Base-by-base conservation (phyloP, 768 basidiomycete species). In the Suillus paluster region DNA sequence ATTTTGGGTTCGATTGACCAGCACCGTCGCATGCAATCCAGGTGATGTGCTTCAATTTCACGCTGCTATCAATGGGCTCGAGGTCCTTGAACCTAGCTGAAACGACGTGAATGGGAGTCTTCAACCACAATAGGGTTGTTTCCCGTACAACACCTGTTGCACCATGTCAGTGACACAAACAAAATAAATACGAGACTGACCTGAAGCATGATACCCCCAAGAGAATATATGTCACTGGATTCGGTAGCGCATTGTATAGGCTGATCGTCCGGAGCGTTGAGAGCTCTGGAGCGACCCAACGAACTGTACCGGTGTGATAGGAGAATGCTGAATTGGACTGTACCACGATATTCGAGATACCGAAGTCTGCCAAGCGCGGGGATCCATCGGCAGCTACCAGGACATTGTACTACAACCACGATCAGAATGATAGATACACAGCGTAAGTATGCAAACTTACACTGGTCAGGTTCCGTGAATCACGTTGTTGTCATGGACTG, bases 231-330 rank as follows among this genome's bases (percentile, higher is more conserved):
- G 65, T 85, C 83, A 53, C 74, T 80, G 46, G 67, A 52, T 3
- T 58, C 57, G 5, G 54, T 49, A 7, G 34, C 10, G 60, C 71
- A 67, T 19, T 61, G 57, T 10, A 34, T 9, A 19, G 63, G 52
- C 23, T 74, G 70, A 25, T 77, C 73, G 19, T 76, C 70, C 8
- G 64, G 64, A 21, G 71, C 38, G 59, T 79, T 83, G n/a, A n/a
- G 1, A 84, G 62, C 17, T 77, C 68, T 0, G 80, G 72, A 58
- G 82, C 83, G 10, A 79, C 79, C 81, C 83, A 84, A 1, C 81
- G 77, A 34, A 83, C 73, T 23, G 79, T 80, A 14, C 83, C 67
- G n/a, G 78, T 75, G 2, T 71, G 69, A 62, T 69, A 45, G 58
- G 70, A 75, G 5, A 64, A 62, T 12, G 61, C 64, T 14, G 57